Conservation (phyloP, 2,329 filamentous ascomycete species). For the Myriosclerotinia curreyana region DNA sequence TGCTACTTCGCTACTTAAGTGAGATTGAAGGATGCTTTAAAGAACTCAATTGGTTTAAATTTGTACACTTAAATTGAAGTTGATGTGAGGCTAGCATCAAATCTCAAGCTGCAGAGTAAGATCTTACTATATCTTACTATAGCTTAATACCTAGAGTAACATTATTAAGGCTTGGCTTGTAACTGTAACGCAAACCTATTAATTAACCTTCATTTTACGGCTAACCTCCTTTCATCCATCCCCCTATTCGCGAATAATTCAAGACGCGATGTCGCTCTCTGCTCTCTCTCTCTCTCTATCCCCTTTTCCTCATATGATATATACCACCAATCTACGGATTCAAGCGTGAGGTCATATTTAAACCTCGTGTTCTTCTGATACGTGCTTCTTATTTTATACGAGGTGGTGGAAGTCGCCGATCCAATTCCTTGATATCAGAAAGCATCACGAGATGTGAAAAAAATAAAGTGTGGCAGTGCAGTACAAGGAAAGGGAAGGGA, state of each 20-base stretch:
- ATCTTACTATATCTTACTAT: too few relatives aligned
- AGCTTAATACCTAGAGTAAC: too few relatives aligned
- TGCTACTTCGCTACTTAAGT: too few relatives aligned
- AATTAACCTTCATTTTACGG: background rate
- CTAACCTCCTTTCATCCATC: background rate
- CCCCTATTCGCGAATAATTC: too few relatives aligned
- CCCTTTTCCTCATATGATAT: too few relatives aligned
- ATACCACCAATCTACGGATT: background rate
- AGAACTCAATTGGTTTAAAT: background rate
- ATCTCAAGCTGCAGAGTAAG: too few relatives aligned
- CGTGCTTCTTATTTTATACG: conserved; percentile 1
- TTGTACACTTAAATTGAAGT: too few relatives aligned
- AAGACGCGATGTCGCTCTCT: too few relatives aligned
- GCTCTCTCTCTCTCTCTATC: too few relatives aligned
- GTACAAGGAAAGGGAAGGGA: too few relatives aligned
- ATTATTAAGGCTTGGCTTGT: background rate
- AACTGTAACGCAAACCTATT: background rate
- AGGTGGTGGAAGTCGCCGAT: conserved; percentile 15
- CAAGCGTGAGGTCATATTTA: background rate
- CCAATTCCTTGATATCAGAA: conserved; percentile 21
- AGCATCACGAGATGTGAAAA: conserved; percentile 28
- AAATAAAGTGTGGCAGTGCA: conserved; percentile 25
- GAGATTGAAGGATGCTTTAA: background rate
- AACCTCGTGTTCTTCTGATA: conserved; percentile 14
- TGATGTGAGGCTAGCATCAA: too few relatives aligned